Percentiles rank a stretch among this genome's conserved stretches.
Evolutionary conservation across 2,329 filamentous ascomycete species (phyloP).

Genomic region (Epichloe coenophiala): DNA sequence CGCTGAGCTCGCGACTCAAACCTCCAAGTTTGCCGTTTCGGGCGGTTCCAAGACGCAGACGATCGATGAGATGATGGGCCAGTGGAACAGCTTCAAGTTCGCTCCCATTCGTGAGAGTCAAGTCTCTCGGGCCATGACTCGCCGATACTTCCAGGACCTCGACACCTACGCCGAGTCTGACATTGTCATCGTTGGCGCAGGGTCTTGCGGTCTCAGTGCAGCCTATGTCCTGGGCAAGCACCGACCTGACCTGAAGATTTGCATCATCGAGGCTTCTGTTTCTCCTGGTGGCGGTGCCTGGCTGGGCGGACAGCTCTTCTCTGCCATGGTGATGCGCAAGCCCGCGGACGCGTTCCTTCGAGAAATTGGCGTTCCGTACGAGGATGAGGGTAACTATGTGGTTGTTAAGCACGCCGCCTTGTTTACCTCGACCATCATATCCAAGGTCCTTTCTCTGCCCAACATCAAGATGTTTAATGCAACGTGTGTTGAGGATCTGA

Average conservation of each 20-base stretch:
- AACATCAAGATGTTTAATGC: constrained; percentile 97
- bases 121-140: constrained; percentile 85
- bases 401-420: constrained; percentile 90
- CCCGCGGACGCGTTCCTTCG: constrained; percentile 74
- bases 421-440: constrained; percentile 79
- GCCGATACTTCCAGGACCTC: constrained; percentile 83
- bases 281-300: constrained; percentile 81
- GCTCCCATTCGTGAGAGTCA: constrained; percentile 81
- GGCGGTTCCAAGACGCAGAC: constrained; percentile 27
- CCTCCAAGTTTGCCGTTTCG: constrained; percentile 27
- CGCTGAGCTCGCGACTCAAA: constrained; percentile 30
- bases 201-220: constrained; percentile 73
- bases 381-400: constrained; percentile 78
- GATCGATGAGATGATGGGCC: constrained; percentile 53
- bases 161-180: constrained; percentile 85
- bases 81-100: constrained; percentile 76
- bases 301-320: constrained; percentile 90
- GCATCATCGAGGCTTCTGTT: constrained; percentile 78
- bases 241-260: constrained; percentile 82
- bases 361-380: constrained; percentile 71
- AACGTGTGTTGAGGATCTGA: constrained; percentile 81
- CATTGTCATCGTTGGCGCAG: constrained; percentile 85
- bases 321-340: constrained; percentile 90
- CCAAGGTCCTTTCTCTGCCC: constrained; percentile 68
- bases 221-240: constrained; percentile 74